These are phyloP conservation scores for Lignosus rhinocerotis DNA, from an alignment of 1,284 basidiomycete species.

Conservation along the genomic window DNA sequence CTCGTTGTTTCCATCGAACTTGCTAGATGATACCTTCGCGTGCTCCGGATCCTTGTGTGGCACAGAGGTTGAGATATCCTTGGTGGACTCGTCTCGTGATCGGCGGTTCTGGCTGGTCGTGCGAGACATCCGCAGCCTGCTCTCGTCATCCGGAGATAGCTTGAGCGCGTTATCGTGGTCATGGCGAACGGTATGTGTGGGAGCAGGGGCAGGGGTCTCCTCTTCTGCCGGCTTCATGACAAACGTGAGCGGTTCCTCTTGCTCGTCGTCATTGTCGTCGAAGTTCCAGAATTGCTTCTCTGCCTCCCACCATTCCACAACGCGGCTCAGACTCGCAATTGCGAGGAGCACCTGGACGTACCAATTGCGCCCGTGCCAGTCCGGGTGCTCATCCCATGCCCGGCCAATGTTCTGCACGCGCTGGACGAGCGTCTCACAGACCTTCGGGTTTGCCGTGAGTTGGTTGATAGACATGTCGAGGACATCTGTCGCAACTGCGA, in stretches of 20 bases:
- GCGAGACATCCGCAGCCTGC: conserved; percentile 48
- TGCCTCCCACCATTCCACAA: conserved; percentile 99
- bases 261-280: conserved; percentile 88
- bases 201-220: conserved; percentile 37
- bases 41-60: conserved; percentile 28
- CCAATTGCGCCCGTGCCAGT: conserved; percentile 98
- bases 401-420: conserved; percentile 90
- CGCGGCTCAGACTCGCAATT: conserved; percentile 94
- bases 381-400: conserved; percentile 96
- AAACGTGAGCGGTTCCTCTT: conserved; percentile 87
- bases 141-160: conserved; percentile 59
- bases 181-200: conserved; percentile 42
- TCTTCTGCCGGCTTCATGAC: conserved; percentile 84
- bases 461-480: conserved; percentile 87
- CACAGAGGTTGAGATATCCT: conserved; percentile 43
- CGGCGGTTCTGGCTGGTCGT: conserved; percentile 53
- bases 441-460: conserved; percentile 82
- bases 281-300: conserved; percentile 99
- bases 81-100: conserved; percentile 58
- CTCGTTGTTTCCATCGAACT: conserved; percentile 56
- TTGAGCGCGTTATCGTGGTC: conserved; percentile 41
- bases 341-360: conserved; percentile 96
- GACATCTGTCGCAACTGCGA: conserved; percentile 93
- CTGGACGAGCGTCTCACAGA: conserved; percentile 86
- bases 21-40: conserved; percentile 35